Base-by-base conservation (phyloP, 2,329 filamentous ascomycete species). In the Paecilomyces variotii region DNA sequence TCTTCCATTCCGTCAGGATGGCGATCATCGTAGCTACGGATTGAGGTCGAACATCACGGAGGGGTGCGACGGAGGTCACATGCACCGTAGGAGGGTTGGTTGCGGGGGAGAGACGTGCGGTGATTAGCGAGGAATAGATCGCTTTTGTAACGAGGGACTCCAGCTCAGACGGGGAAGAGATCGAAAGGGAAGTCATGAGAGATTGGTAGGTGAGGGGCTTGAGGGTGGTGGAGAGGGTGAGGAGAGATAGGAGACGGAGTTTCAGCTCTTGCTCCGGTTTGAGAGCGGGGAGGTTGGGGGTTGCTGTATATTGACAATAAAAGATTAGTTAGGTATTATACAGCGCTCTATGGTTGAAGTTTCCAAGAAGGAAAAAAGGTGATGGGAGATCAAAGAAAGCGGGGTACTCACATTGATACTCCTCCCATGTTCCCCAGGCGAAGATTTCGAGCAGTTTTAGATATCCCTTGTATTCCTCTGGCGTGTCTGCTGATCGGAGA, bases 121-220 rank as follows among this genome's bases (percentile, higher is more conserved):
- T 82, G 54, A 99, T 77, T 1, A 99, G 84, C 49, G 88, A 89
- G 4, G 88, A 86, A 78, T 97, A 97, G 70, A 97, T 88, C 66
- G 91, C 89, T 39, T 86, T 86, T 65, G 93, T 94, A 65, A 97
- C 86, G 60, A 97, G 84, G 64, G 88, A 84, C 79, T 99, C 94
- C 57, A 99, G 85, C 52, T 89, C 85, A 50, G 87, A 82, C 26
- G 83, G 71, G 34, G 83, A 84, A 30, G 82, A 69, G 14, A 97
- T 85, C 57, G 82, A 84, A 52, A 99, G 85, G 0, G 82, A 80
- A 5, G 72, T 64, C 67, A 87, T 84, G 25, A 97, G 84, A 32
- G 83, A 78, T 24, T 79, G 70, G 76, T 99, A 99, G 56, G 83
- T 87, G 26, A 97, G 85, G 45, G 85, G 84, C 57, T 78, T 74